These are phyloP conservation scores for Yamadazyma diospyri DNA, from an alignment of 1,139 yeast genomes.

Conservation along the genomic window DNA sequence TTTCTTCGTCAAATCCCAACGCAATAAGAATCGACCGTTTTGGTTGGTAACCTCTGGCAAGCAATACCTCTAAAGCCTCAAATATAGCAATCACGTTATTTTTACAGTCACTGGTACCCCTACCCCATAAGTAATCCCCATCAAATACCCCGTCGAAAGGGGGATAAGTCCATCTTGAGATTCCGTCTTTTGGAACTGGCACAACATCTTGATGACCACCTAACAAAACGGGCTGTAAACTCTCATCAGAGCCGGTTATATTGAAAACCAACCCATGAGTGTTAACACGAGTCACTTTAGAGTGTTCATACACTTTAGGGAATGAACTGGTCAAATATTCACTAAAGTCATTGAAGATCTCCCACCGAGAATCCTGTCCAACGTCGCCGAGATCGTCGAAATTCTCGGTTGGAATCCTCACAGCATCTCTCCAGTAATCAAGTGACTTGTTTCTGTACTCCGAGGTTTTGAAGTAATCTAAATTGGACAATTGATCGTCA, in stretches of 20 bases:
- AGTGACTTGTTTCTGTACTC: constrained; percentile 26
- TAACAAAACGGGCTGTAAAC: constrained; percentile 37
- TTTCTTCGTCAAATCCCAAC: constrained; percentile 51
- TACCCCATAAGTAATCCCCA: constrained; percentile 38
- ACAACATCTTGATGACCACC: constrained; percentile 52
- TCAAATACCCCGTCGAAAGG: constrained; percentile 44
- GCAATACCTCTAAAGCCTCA: constrained; percentile 39
- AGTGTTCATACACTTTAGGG: constrained; percentile 30
- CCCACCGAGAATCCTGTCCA: constrained; percentile 29
- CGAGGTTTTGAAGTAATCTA: constrained; percentile 19
- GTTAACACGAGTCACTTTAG: constrained; percentile 29
- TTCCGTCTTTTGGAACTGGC: constrained; percentile 41
- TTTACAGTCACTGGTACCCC: constrained; percentile 50
- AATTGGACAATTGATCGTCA: constrained; percentile 10
- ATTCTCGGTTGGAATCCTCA: constrained; percentile 60
- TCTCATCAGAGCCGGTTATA: constrained; percentile 28
- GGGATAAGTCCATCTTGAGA: constrained; percentile 38
- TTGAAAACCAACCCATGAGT: constrained; percentile 33
- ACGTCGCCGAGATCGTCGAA: constrained; percentile 40
- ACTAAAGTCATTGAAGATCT: constrained; percentile 27
- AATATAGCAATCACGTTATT: constrained; percentile 38
- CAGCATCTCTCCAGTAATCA: constrained; percentile 36
- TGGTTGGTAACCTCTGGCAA: constrained; percentile 35
- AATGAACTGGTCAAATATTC: constrained; percentile 25
- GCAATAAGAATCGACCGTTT: constrained; percentile 40